Base-by-base conservation (phyloP, 1,284 basidiomycete genomes). In the Heterobasidion parviporum region DNA sequence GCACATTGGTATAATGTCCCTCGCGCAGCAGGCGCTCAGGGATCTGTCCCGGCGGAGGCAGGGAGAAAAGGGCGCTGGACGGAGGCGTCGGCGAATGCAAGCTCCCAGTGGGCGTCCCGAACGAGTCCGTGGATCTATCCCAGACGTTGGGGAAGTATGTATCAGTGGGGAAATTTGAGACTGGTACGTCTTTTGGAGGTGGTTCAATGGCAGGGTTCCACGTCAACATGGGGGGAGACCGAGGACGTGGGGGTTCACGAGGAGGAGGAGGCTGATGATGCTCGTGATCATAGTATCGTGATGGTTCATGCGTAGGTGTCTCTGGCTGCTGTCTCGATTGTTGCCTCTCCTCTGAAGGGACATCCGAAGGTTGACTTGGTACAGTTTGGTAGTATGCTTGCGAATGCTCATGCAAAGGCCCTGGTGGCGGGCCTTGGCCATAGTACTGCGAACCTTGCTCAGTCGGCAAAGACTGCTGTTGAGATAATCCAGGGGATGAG, bases 61-160 rank as follows among this genome's bases (percentile, higher is more conserved):
- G 75, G 69, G 60, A 69, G 68, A 48, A 71, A 65, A 46, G 67
- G 59, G 44, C 70, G 63, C 35, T 64, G 63, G 54, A 67, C 61
- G 2, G 62, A 70, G 62, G 61, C 9, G 50, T 52, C 8, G 59
- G 50, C 9, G 61, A 57, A 52, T 68, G 67, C 52, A n/a, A 6
- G 33, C n/a, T 16, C 2, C 73, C 74, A 61, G 35, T 26, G 56
- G 73, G 68, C 35, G 67, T 68, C 4, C 32, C 32, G 34, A n/a
- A 34, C 33, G 72, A 70, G 54, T 72, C 70, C 8, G 70, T 73
- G 49, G 77, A 68, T 53, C 79, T 70, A 63, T 90, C 86, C 89
- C 88, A 91, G 36, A 79, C 74, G 64, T 89, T 89, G 34, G 82
- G 77, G 64, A 85, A 90, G 67, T 89, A 89, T 0, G 84, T 84